Evolutionary conservation across 306 rosid genomes (phyloP).

Genomic region (Amphicarpaea edgeworthii): DNA sequence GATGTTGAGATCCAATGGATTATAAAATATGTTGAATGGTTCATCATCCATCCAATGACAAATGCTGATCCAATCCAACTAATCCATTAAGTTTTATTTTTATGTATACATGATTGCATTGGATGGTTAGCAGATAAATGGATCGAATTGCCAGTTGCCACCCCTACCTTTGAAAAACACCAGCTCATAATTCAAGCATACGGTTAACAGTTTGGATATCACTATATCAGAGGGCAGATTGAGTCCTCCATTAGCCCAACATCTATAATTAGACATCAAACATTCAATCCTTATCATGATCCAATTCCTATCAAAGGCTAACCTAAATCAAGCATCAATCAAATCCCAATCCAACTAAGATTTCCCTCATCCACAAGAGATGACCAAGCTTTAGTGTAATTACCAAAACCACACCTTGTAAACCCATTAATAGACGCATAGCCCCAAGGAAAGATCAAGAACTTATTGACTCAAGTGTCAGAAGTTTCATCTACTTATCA

Average conservation of each 20-base stretch:
- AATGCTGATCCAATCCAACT: not conserved
- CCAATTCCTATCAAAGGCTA: slow-evolving; percentile 1
- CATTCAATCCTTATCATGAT: not conserved
- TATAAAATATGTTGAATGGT: not conserved
- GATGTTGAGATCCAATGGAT: not conserved
- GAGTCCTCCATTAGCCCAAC: not conserved
- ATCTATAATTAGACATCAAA: not conserved
- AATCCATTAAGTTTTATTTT: not conserved
- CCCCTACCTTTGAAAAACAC: not conserved
- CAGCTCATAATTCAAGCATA: not conserved
- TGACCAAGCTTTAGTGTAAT: not conserved
- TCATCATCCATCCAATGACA: not conserved
- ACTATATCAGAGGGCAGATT: not conserved
- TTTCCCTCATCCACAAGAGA: not conserved
- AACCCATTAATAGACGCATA: no score
- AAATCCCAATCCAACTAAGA: not conserved
- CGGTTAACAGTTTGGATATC: not conserved
- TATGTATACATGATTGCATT: not conserved
- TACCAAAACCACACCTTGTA: not conserved
- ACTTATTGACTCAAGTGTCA: not conserved
- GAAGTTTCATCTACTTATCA: not conserved
- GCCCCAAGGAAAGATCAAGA: no score
- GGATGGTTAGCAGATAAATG: not conserved
- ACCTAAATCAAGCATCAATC: not conserved
- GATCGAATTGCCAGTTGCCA: not conserved